Percentiles rank a stretch among this genome's conserved stretches.
These are phyloP conservation scores for Plasmodium malariae DNA, from an alignment of 169 alveolate species.

Conservation along the genomic window DNA sequence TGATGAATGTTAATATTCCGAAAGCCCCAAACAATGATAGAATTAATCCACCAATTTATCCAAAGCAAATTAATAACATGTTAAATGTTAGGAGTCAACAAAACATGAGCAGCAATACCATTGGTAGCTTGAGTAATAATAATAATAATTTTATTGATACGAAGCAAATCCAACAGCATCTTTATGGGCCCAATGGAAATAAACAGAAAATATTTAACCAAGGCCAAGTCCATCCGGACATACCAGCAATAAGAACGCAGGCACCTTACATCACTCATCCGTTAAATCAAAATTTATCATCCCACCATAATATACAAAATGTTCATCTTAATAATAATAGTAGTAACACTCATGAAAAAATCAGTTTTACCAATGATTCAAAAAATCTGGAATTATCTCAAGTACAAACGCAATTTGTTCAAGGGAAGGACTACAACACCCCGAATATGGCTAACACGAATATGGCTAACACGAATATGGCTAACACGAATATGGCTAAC, in stretches of 20 bases:
- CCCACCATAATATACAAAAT: not conserved
- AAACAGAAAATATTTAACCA: not conserved
- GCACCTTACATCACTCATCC: not conserved
- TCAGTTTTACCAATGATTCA: too few relatives aligned
- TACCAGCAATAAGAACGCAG: not conserved
- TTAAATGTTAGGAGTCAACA: conserved; percentile 15
- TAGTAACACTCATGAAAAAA: too few relatives aligned
- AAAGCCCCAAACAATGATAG: not conserved
- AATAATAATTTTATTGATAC: not conserved
- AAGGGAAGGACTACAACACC: too few relatives aligned
- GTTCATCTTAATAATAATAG: not conserved
- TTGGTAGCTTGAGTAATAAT: too few relatives aligned
- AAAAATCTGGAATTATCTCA: too few relatives aligned
- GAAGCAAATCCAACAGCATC: not conserved
- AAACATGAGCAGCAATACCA: not conserved
- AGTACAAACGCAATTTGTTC: too few relatives aligned
- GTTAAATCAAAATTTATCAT: not conserved
- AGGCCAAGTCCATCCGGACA: not conserved
- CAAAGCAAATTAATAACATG: not conserved
- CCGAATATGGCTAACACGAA: too few relatives aligned
- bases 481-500: too few relatives aligned
- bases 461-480: too few relatives aligned
- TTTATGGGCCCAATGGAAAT: not conserved
- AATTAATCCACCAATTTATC: not conserved
- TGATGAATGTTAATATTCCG: conserved; percentile 5